Evolutionary conservation across 129 eudicot species (phyloP), one percentile per base, ranked within the genome.

Genomic region (Chrysanthemum seticuspe): DNA sequence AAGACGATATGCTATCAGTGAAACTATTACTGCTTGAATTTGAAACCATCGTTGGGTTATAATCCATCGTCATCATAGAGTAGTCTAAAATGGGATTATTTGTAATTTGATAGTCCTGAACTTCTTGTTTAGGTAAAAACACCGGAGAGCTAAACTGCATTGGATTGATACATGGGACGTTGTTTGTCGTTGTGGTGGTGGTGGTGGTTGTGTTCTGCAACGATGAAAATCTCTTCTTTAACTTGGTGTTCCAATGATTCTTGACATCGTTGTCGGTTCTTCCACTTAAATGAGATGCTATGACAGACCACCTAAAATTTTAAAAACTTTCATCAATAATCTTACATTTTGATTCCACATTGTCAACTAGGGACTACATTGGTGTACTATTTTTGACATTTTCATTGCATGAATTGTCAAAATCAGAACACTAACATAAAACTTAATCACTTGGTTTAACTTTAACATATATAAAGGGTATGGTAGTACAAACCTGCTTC

Each of bases 181-280:
- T 1, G 51, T 10, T 67, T 0, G n/a, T 25, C 19, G 50, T 25
- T 27, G 25, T 23, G 25, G 25, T 23, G 25, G 66, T 12, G 50
- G 40, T 67, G 29, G n/a, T 6, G 51, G 19, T 71, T 40, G 59
- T 19, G 57, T 40, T 27, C 29, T 61, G 62, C 9, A 80, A 77
- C 27, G 78, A 48, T 3, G 57, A 13, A 25, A 85, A 56, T 70
- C 87, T 87, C 84, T 87, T 90, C 85, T 87, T 90, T 65, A 90
- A 52, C 69, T 90, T 90, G 44, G 93, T 87, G 82, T 90, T 89
- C 96, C 96, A 90, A 27, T 87, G 82, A 62, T 90, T 90, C 82
- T 90, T 89, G 44, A 89, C 84, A 74, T 89, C 96, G 74, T 89
- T 89, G 27, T 90, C 96, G 12, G 96, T 90, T 77, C 96, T 85